phyloP scores from a whole-genome alignment of 2,329 filamentous ascomycete genomes.

The Beauveria sp. region DNA sequence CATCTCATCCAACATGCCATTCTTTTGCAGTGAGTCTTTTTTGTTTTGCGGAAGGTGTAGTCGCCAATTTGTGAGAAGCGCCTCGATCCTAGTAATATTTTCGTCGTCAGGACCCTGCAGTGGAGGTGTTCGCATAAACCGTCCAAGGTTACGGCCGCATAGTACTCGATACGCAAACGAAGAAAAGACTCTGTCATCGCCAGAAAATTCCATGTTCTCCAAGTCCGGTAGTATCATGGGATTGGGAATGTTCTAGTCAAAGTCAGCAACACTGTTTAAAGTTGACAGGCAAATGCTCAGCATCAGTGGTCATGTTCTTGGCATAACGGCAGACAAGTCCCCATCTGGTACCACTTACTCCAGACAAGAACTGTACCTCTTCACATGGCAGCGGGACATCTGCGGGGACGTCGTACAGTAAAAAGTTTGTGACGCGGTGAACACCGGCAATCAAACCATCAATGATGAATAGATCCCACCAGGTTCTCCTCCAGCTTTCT shows the following conservation, averaged over 20 bases:
- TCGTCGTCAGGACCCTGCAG: constrained; percentile 46
- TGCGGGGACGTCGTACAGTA: constrained; percentile 57
- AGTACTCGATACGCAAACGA: constrained; percentile 82
- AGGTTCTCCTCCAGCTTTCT: constrained; percentile 80
- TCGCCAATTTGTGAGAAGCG: constrained; percentile 62
- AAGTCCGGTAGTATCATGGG: constrained; percentile 65
- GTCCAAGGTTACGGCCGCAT: constrained; percentile 68
- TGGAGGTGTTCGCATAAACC: constrained; percentile 56
- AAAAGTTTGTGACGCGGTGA: constrained; percentile 62
- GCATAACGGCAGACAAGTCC: not conserved
- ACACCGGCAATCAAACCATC: constrained; percentile 81
- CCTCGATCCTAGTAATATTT: constrained; percentile 43
- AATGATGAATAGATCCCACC: constrained; percentile 79
- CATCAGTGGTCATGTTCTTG: too few relatives aligned
- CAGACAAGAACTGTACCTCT: constrained; percentile 60
- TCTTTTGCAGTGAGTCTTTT: constrained; percentile 58
- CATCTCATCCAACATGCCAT: constrained; percentile 75
- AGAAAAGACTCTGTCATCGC: constrained; percentile 64
- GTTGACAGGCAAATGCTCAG: not conserved
- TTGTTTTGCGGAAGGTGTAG: constrained; percentile 71
- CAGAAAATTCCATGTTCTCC: constrained; percentile 66
- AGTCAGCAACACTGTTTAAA: constrained; percentile 6
- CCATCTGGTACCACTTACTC: constrained; percentile 35
- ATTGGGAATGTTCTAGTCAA: constrained; percentile 44
- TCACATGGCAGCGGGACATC: constrained; percentile 76